Evolutionary conservation across 1,284 basidiomycete genomes (phyloP).

Genomic region (Sphaerobolus stellatus): DNA sequence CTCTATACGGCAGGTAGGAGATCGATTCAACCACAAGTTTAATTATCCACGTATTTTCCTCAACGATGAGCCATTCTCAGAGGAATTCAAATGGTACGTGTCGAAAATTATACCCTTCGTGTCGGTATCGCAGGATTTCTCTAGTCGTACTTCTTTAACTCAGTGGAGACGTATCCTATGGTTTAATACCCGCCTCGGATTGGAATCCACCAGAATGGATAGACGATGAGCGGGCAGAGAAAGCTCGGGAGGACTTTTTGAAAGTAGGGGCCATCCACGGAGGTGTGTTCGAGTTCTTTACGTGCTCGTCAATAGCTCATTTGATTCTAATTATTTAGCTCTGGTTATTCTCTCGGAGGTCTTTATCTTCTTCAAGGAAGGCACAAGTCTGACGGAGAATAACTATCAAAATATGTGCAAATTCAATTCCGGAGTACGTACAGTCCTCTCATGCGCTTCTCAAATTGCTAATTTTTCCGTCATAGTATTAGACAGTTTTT

Average conservation of each 20-base stretch:
- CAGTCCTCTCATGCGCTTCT: too few relatives aligned
- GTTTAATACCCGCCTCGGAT: constrained; percentile 65
- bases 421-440: constrained; percentile 84
- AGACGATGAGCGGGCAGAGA: constrained; percentile 67
- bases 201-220: constrained; percentile 86
- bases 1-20: constrained; percentile 55
- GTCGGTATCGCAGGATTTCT: neutral
- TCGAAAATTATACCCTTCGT: neutral
- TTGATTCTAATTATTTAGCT: too few relatives aligned
- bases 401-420: constrained; percentile 80
- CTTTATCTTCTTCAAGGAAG: too few relatives aligned
- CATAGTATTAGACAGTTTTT: too few relatives aligned
- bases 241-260: constrained; percentile 59
- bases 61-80: constrained; percentile 68
- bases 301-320: too few relatives aligned
- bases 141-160: constrained; percentile 56
- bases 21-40: constrained; percentile 62
- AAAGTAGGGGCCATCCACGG: constrained; percentile 70
- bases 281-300: too few relatives aligned
- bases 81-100: constrained; percentile 63
- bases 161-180: constrained; percentile 62
- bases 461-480: too few relatives aligned
- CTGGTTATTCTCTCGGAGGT: too few relatives aligned
- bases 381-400: too few relatives aligned
- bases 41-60: constrained; percentile 73